Evolutionary conservation across 306 rosid species (phyloP).

Genomic region (Cucurbita moschata): DNA sequence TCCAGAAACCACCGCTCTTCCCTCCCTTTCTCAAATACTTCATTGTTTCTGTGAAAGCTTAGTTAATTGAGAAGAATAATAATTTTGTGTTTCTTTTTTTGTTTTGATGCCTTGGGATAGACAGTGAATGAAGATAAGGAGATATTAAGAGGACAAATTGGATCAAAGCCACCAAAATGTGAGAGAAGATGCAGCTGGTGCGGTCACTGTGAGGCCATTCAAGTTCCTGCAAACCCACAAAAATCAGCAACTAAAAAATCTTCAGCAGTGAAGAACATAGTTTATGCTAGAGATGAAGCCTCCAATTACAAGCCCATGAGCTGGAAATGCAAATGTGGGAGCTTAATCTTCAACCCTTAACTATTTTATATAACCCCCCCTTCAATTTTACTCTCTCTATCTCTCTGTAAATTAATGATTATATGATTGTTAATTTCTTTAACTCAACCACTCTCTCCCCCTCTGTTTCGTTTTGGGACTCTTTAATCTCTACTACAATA

Average conservation of each 20-base stretch:
- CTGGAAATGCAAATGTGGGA: constrained; percentile 96
- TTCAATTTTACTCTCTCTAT: too few species aligned
- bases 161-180: constrained; percentile 88
- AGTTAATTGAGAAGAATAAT: constrained; percentile 6
- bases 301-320: constrained; percentile 93
- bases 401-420: background rate
- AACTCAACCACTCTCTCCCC: background rate
- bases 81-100: background rate
- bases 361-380: background rate
- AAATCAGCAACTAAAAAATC: constrained; percentile 29
- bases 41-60: background rate
- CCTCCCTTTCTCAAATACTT: background rate
- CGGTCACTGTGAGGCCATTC: constrained; percentile 52
- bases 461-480: background rate
- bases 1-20: background rate
- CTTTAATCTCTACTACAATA: background rate
- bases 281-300: constrained; percentile 32
- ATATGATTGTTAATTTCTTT: background rate
- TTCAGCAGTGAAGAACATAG: constrained; percentile 21
- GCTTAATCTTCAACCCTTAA: constrained; percentile 66
- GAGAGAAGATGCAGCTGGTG: constrained; percentile 70
- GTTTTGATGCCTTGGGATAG: constrained; percentile 16
- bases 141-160: constrained; percentile 45
- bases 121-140: constrained; percentile 27
- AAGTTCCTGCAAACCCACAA: constrained; percentile 47